Percentiles rank a stretch among this genome's conserved stretches.
Evolutionary conservation across 176 grass and related monocot genomes (phyloP).

Genomic region (Tillandsia leiboldiana): DNA sequence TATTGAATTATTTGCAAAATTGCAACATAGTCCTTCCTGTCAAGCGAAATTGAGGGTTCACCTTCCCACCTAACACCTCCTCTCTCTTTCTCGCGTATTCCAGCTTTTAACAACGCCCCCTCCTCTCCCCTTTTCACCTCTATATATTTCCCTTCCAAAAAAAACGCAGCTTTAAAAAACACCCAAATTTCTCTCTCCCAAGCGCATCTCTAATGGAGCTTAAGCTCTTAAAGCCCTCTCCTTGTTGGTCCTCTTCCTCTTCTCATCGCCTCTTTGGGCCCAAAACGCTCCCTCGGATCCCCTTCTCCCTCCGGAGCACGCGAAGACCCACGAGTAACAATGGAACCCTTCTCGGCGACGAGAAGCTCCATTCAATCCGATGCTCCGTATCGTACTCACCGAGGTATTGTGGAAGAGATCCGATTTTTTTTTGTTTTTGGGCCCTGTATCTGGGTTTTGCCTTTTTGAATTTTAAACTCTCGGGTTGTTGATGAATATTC

Average conservation of each 20-base stretch:
- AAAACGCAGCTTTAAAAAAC: background rate
- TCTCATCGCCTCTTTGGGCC: background rate
- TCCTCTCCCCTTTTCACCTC: background rate
- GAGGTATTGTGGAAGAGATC: constrained; percentile 16
- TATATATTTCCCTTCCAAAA: background rate
- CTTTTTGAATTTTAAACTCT: background rate
- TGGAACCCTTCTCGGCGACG: background rate
- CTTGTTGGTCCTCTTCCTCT: background rate
- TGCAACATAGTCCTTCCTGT: too few relatives aligned
- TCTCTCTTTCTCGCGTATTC: too few relatives aligned
- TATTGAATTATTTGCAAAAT: too few relatives aligned
- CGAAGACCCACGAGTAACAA: background rate
- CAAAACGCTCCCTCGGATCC: background rate
- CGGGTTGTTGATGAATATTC: background rate
- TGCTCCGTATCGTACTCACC: constrained; percentile 2
- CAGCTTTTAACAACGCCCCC: too few relatives aligned
- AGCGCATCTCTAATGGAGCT: constrained; percentile 18
- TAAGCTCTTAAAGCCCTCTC: constrained; percentile 16
- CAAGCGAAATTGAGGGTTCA: too few relatives aligned
- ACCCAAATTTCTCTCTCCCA: background rate
- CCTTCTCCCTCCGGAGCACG: background rate
- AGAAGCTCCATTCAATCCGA: constrained; percentile 36
- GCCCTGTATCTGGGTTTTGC: background rate
- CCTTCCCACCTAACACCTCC: too few relatives aligned
- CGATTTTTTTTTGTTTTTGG: background rate